Conservation (phyloP, 2,329 filamentous ascomycete genomes). For the Uncinocarpus reesii region DNA sequence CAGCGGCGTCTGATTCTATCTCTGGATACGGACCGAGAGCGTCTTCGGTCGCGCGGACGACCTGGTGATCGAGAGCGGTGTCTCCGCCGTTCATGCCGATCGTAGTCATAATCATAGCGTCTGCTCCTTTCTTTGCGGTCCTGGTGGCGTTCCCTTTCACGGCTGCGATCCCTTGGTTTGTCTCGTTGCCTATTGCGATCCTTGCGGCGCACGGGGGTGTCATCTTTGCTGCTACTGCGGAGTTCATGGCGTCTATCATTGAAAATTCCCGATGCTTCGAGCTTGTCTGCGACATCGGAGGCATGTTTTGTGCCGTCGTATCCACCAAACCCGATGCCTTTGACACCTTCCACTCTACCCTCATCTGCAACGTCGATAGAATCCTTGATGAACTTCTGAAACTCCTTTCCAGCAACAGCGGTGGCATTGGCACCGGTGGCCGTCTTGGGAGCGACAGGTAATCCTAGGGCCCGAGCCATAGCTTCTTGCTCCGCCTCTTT, state of each 20-base stretch:
- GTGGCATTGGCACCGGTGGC: conserved; percentile 55
- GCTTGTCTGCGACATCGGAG: conserved; percentile 20
- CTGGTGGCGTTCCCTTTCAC: conserved; percentile 13
- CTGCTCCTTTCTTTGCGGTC: conserved; percentile 39
- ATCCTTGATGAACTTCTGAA: conserved; percentile 45
- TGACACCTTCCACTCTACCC: conserved; percentile 19
- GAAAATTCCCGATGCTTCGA: conserved; percentile 21
- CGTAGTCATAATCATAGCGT: conserved; percentile 25
- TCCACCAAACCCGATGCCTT: conserved; percentile 28
- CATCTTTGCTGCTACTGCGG: conserved; percentile 27
- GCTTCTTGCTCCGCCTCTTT: conserved; percentile 93
- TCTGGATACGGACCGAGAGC: conserved; percentile 20
- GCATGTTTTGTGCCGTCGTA: conserved; percentile 23
- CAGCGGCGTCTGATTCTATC: conserved; percentile 23
- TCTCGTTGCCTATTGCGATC: conserved; percentile 14
- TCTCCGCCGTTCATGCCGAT: conserved; percentile 26
- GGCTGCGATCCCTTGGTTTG: conserved; percentile 22
- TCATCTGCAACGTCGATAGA: conserved; percentile 23
- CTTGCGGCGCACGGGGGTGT: background rate
- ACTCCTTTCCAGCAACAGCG: conserved; percentile 53
- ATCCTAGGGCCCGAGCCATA: conserved; percentile 67
- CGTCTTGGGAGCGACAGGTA: conserved; percentile 56
- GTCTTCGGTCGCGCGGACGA: conserved; percentile 10
- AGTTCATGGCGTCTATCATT: conserved; percentile 13
- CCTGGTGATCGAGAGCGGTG: conserved; percentile 20